Evolutionary conservation across 768 basidiomycete species (phyloP).

Genomic region (Paxillus involutus): DNA sequence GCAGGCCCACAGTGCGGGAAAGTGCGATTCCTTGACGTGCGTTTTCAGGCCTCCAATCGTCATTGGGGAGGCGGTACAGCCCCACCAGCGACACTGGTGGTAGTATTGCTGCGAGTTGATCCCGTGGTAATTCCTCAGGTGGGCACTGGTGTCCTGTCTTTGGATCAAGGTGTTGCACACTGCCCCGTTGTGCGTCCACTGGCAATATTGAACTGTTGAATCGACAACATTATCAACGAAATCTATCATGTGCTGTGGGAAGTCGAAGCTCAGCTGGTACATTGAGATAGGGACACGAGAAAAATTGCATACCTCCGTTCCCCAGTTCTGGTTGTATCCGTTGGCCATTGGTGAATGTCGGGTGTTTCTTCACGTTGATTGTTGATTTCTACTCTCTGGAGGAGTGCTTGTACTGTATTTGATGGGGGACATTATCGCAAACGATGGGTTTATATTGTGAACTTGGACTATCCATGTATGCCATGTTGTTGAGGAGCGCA

Average conservation of each 20-base stretch:
- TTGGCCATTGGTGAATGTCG: background rate
- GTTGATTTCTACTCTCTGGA: background rate
- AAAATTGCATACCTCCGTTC: background rate
- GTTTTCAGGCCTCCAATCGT: slow-evolving; percentile 5
- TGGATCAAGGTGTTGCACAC: background rate
- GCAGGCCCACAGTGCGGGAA: slow-evolving; percentile 13
- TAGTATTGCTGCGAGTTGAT: background rate
- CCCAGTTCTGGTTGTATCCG: slow-evolving; percentile 1
- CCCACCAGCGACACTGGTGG: slow-evolving; percentile 12
- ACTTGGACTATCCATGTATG: too few relatives aligned
- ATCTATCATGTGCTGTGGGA: background rate
- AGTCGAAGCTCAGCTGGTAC: background rate
- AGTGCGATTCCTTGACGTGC: slow-evolving; percentile 10
- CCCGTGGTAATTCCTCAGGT: slow-evolving; percentile 4
- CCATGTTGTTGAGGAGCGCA: background rate
- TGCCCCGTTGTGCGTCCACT: background rate
- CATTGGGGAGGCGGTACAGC: slow-evolving; percentile 2
- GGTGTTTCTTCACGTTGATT: background rate
- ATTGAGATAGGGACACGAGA: background rate
- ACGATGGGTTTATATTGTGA: background rate
- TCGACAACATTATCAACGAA: slow-evolving; percentile 4
- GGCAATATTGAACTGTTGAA: background rate
- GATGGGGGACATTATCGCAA: background rate
- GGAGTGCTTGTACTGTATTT: background rate
- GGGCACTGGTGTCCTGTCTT: background rate